Conservation (phyloP, 768 basidiomycete genomes). For the Udeniomyces megalosporus region DNA sequence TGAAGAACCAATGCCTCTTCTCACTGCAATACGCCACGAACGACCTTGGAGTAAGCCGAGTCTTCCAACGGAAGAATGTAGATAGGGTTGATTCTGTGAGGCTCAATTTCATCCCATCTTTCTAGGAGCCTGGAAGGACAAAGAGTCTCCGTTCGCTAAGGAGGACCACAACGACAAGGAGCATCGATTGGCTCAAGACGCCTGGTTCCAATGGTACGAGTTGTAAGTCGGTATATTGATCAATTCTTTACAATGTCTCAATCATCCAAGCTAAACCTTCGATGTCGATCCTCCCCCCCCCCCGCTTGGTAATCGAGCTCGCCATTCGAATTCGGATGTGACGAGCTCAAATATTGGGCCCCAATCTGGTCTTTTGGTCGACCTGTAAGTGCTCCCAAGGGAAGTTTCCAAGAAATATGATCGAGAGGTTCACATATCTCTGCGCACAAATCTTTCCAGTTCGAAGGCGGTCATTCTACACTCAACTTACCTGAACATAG, state of each 20-base stretch:
- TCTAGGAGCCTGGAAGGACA: constrained; percentile 15
- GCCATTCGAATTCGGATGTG: constrained; percentile 16
- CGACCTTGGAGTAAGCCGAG: constrained; percentile 10
- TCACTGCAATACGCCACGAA: constrained; percentile 17
- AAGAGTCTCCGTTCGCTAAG: constrained; percentile 10
- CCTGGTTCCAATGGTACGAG: constrained; percentile 19
- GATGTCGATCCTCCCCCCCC: background rate
- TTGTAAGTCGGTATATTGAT: background rate
- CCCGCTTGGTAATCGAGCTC: background rate
- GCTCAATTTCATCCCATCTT: background rate
- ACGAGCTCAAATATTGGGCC: constrained; percentile 18
- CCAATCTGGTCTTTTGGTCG: constrained; percentile 17
- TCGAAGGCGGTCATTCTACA: constrained; percentile 6
- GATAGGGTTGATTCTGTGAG: too few species aligned
- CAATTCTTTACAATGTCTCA: background rate
- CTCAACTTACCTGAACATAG: constrained; percentile 15
- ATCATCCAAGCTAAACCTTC: too few species aligned
- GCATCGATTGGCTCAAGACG: constrained; percentile 11
- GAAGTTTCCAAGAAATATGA: too few species aligned
- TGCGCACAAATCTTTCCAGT: too few species aligned
- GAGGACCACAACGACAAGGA: constrained; percentile 17
- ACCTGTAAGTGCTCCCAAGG: too few species aligned
- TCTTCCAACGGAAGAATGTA: background rate
- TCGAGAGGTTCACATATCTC: too few species aligned
- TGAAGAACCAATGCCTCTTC: constrained; percentile 16